phyloP scores from a whole-genome alignment of 805 yeast species.

The Zygotorulaspora sp. region DNA sequence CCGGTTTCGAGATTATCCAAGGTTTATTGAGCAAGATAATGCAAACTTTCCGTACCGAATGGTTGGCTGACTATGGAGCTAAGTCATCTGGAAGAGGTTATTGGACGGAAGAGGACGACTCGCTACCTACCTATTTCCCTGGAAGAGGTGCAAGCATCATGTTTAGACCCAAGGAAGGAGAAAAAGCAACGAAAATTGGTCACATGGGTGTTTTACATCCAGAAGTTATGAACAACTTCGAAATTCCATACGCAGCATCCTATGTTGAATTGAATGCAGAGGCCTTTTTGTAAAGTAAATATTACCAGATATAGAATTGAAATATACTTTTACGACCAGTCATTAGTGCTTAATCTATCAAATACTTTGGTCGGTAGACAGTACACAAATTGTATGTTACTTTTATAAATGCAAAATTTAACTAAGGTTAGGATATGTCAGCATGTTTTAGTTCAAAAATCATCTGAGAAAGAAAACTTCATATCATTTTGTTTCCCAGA shows the following conservation, averaged over 20 bases:
- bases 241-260: slow-evolving; percentile 89
- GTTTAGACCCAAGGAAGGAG: slow-evolving; percentile 63
- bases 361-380: background rate
- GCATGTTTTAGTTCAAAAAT: too few species aligned
- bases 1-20: slow-evolving; percentile 92
- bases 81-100: slow-evolving; percentile 63
- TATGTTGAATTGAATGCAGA: slow-evolving; percentile 87
- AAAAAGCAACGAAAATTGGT: slow-evolving; percentile 60
- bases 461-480: slow-evolving; percentile 32
- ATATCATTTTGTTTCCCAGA: slow-evolving; percentile 15
- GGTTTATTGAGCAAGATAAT: slow-evolving; percentile 91
- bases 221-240: slow-evolving; percentile 79
- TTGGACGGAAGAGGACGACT: slow-evolving; percentile 72
- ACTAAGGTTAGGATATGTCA: too few species aligned
- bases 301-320: slow-evolving; percentile 12
- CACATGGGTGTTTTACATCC: slow-evolving; percentile 94
- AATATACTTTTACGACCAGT: slow-evolving; percentile 4
- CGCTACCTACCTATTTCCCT: slow-evolving; percentile 79
- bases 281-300: slow-evolving; percentile 57
- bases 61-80: slow-evolving; percentile 55
- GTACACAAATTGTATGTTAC: background rate
- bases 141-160: slow-evolving; percentile 93
- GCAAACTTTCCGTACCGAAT: slow-evolving; percentile 90
- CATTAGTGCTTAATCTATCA: background rate
- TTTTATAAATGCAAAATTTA: too few species aligned